Evolutionary conservation across 768 basidiomycete species (phyloP), one percentile per base, ranked within the genome.

Genomic region (Boletus sensibilis): DNA sequence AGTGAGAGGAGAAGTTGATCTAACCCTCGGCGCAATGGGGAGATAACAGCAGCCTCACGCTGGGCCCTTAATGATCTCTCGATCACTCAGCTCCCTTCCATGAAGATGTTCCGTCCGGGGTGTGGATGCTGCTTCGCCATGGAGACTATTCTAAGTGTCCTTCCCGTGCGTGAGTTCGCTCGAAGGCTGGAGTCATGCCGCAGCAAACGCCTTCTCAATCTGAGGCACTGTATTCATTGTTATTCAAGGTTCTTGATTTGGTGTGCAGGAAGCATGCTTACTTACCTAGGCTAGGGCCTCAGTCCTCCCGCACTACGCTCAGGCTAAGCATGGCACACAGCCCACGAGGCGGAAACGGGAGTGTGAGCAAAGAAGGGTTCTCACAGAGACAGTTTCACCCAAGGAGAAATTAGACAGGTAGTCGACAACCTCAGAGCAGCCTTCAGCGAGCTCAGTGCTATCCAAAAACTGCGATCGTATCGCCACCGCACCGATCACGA

Each of bases 161-260:
- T 74, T 76, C 39, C 76, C 75, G 55, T 78, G 42, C 70, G 35
- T 78, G 81, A 11, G 83, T 85, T 27, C 90, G 79, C 64, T 90
- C 87, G 37, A 94, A 81, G 5, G 87, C 89, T 25, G 90, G 90
- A 68, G 91, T 91, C 67, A 90, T 94, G 1, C 94, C 92, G 23
- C 85, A 75, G 38, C 79, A 76, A 96, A 93, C 3, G 89, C 91
- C 39, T 80, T 71, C 68, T 89, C 87, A 40, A 95, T 92, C 89
- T 90, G 63, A 27, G 23, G 44, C 38, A 51, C 56, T 52, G 57
- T 52, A 59, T 44, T 41, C 40, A 49, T 38, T 46, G 50, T 57
- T 34, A 60, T 53, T 57, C 56, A 53, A 49, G 40, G 33, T 33
- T 55, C 61, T 58, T 43, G 34, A 57, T 60, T 46, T 56, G 53